These are phyloP conservation scores for Salvia splendens DNA, from an alignment of 257 asterid genomes.

Conservation along the genomic window DNA sequence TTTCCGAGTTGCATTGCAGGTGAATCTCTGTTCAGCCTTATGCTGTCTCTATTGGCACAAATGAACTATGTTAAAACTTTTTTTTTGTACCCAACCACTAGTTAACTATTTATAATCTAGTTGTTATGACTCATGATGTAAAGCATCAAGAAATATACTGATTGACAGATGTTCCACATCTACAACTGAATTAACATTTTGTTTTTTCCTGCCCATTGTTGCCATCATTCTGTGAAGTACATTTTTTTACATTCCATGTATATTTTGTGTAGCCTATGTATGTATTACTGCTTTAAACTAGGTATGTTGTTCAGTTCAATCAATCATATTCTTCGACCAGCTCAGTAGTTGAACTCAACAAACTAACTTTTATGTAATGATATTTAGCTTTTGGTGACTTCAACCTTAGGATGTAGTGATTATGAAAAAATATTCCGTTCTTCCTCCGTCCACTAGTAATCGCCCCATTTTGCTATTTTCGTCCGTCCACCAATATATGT, in stretches of 20 bases:
- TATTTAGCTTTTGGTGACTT: slow-evolving; percentile 26
- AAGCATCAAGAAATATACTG: neutral
- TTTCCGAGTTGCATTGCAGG: slow-evolving; percentile 81
- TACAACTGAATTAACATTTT: slow-evolving; percentile 1
- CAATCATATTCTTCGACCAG: neutral
- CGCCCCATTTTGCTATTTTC: too few species aligned
- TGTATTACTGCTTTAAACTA: neutral
- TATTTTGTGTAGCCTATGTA: slow-evolving; percentile 8
- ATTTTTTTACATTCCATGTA: neutral
- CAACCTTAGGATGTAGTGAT: slow-evolving; percentile 3
- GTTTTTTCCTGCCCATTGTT: neutral
- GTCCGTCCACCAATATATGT: too few species aligned
- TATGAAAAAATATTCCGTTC: neutral
- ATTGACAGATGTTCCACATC: slow-evolving; percentile 11
- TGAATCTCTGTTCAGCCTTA: slow-evolving; percentile 31
- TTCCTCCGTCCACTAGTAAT: too few species aligned
- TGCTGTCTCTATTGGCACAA: slow-evolving; percentile 18
- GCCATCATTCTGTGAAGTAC: neutral
- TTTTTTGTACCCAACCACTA: neutral
- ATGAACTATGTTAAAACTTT: neutral
- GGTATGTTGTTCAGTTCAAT: neutral
- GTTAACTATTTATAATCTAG: neutral
- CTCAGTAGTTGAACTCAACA: slow-evolving; percentile 17
- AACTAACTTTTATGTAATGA: neutral
- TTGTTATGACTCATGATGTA: neutral